Conservation (phyloP, 345 rosid species). For the Salix viminalis region DNA sequence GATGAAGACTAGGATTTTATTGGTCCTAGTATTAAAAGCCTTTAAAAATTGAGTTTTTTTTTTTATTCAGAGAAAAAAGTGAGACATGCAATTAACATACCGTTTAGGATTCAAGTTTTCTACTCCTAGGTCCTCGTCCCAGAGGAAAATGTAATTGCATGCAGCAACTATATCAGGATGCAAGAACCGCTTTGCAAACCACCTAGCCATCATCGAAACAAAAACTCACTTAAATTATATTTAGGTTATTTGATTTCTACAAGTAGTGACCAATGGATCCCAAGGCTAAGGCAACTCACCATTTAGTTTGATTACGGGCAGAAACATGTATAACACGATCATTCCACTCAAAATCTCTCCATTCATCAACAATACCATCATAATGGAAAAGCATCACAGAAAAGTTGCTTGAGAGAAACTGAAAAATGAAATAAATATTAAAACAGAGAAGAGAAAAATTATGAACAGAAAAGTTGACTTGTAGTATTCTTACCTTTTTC, state of each 20-base stretch:
- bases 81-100: slow-evolving; percentile 25
- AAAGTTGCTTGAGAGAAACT: slow-evolving; percentile 64
- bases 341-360: slow-evolving; percentile 68
- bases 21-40: no score
- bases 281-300: slow-evolving; percentile 34
- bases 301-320: slow-evolving; percentile 79
- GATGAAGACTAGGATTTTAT: no score
- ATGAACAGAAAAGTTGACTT: not conserved
- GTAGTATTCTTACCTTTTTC: slow-evolving; percentile 34
- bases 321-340: slow-evolving; percentile 63
- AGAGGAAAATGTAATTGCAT: slow-evolving; percentile 53
- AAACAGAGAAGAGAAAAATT: not conserved
- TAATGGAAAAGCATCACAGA: slow-evolving; percentile 87
- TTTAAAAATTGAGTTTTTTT: not conserved
- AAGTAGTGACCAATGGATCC: not conserved
- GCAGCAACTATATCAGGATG: slow-evolving; percentile 65
- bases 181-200: slow-evolving; percentile 82
- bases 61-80: not conserved
- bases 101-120: slow-evolving; percentile 49
- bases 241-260: not conserved
- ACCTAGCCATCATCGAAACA: slow-evolving; percentile 35
- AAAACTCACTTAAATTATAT: not conserved
- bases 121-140: slow-evolving; percentile 85
- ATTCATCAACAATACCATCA: slow-evolving; percentile 72
- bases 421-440: slow-evolving; percentile 18